phyloP scores from a whole-genome alignment of 371 early-diverging fungal genomes.

The Actinomucor elegans region DNA sequence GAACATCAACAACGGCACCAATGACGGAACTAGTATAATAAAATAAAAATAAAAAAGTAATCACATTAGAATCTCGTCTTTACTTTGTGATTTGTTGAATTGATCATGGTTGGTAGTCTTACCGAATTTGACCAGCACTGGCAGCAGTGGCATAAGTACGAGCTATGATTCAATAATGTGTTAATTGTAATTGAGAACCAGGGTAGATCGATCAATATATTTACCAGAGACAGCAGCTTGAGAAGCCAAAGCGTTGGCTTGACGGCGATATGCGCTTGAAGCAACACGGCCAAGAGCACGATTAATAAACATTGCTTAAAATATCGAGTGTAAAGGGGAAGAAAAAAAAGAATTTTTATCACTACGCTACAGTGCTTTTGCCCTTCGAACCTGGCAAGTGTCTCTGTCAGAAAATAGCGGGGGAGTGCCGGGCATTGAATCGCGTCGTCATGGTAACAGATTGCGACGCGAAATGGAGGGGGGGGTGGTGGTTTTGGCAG shows the following conservation, averaged over 20 bases:
- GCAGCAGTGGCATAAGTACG: slow-evolving; percentile 38
- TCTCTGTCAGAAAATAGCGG: not conserved
- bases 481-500: not conserved
- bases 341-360: slow-evolving; percentile 15
- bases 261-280: slow-evolving; percentile 32
- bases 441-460: no score
- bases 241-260: slow-evolving; percentile 21
- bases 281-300: slow-evolving; percentile 41
- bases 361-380: slow-evolving; percentile 6
- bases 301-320: slow-evolving; percentile 35
- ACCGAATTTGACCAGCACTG: slow-evolving; percentile 39
- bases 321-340: slow-evolving; percentile 27
- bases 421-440: no score
- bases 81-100: no score
- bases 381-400: not conserved
- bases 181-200: slow-evolving; percentile 1
- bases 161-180: slow-evolving; percentile 22
- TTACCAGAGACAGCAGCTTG: slow-evolving; percentile 29
- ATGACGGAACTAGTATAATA: slow-evolving; percentile 77
- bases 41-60: no score
- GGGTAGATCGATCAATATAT: not conserved
- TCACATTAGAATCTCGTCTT: not conserved
- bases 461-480: no score
- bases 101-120: slow-evolving; percentile 1
- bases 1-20: slow-evolving; percentile 97